These are phyloP conservation scores for Aspergillus versicolor DNA, from an alignment of 2,329 filamentous ascomycete genomes.

Conservation along the genomic window DNA sequence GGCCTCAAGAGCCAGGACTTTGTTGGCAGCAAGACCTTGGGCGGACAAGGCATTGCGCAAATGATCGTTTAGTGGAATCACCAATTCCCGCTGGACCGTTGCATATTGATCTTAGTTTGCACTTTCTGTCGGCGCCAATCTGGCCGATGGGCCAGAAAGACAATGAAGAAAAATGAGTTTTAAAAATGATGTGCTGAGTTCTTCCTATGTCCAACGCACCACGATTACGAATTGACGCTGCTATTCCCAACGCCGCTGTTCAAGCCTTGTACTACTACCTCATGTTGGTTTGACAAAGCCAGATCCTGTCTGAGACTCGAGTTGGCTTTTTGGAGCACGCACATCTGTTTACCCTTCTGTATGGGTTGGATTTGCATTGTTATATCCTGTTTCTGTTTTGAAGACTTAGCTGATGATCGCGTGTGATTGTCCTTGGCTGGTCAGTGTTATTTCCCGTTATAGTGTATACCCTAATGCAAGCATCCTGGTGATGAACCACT, in stretches of 20 bases:
- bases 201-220: constrained; percentile 16
- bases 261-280: constrained; percentile 23
- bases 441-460: constrained; percentile 2
- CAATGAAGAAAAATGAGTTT: constrained; percentile 1
- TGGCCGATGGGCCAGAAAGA: not conserved
- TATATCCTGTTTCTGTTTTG: constrained; percentile 3
- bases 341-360: constrained; percentile 8
- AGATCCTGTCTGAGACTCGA: constrained; percentile 7
- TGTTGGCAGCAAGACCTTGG: constrained; percentile 81
- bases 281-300: constrained; percentile 10
- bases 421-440: not conserved
- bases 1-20: constrained; percentile 48
- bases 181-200: constrained; percentile 10
- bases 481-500: constrained; percentile 12
- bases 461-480: constrained; percentile 13
- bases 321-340: constrained; percentile 10
- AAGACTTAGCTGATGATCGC: constrained; percentile 1
- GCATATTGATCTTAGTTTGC: not conserved
- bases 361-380: constrained; percentile 5
- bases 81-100: not conserved
- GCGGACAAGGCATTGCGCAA: constrained; percentile 88
- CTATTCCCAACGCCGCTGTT: constrained; percentile 17
- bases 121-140: not conserved
- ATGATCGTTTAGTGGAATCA: constrained; percentile 79
- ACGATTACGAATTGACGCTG: constrained; percentile 25